phyloP scores from a whole-genome alignment of 2,329 filamentous ascomycete genomes.

The Cercospora citrullina region DNA sequence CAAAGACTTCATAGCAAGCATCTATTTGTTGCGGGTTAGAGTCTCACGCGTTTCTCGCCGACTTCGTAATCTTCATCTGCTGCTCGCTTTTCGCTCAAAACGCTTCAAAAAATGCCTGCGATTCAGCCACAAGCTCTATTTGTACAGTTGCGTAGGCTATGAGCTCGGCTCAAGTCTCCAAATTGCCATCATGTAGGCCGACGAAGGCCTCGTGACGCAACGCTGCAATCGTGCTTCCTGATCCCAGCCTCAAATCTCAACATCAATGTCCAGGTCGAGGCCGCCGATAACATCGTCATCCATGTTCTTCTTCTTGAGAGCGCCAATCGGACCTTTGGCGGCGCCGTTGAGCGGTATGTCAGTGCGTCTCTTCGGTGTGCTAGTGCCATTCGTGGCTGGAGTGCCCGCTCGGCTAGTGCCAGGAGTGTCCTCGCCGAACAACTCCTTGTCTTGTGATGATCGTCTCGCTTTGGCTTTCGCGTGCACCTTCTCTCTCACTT shows the following conservation, averaged over 20 bases:
- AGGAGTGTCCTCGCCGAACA: slow-evolving; percentile 48
- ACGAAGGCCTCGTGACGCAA: background rate
- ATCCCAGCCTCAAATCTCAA: slow-evolving; percentile 65
- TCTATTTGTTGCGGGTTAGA: background rate
- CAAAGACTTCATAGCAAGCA: slow-evolving; percentile 40
- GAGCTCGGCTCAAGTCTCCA: background rate
- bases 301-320: slow-evolving; percentile 64
- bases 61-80: background rate
- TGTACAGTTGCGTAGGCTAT: background rate
- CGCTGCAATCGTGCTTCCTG: background rate
- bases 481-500: slow-evolving; percentile 47
- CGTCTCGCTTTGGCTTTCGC: slow-evolving; percentile 30
- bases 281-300: slow-evolving; percentile 91
- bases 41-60: background rate
- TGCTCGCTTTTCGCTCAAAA: slow-evolving; percentile 9
- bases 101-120: slow-evolving; percentile 3
- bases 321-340: slow-evolving; percentile 49
- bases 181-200: background rate
- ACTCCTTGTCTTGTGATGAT: slow-evolving; percentile 43
- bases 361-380: slow-evolving; percentile 37
- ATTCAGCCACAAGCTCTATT: background rate
- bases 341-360: slow-evolving; percentile 49
- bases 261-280: slow-evolving; percentile 87
- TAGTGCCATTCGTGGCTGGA: slow-evolving; percentile 47
- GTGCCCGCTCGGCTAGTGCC: slow-evolving; percentile 52